These are phyloP conservation scores for Phalaenopsis equestris DNA, from an alignment of 106 monocot species.

Conservation along the genomic window DNA sequence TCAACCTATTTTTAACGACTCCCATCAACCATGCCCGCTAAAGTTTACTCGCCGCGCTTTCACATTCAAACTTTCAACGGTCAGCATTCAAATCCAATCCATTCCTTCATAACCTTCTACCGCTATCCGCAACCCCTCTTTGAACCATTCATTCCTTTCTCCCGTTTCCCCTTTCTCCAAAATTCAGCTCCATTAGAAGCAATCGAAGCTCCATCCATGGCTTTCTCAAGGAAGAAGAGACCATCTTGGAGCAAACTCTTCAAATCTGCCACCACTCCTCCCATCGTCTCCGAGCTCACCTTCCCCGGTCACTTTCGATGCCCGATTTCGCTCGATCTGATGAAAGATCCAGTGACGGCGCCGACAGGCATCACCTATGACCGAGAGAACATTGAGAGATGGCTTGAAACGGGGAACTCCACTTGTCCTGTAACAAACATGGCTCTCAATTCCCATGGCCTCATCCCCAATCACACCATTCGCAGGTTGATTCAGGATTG, in stretches of 20 bases:
- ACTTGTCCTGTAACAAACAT: slow-evolving; percentile 56
- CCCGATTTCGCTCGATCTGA: slow-evolving; percentile 79
- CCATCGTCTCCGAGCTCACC: not conserved
- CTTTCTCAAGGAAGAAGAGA: not conserved
- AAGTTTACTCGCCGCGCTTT: slow-evolving; percentile 13
- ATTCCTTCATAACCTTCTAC: not conserved
- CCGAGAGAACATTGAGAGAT: slow-evolving; percentile 65
- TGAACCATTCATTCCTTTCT: not conserved
- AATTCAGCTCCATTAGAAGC: not conserved
- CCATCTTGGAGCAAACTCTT: not conserved
- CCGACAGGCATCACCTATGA: slow-evolving; percentile 85
- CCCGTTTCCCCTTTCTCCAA: not conserved
- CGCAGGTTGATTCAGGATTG: slow-evolving; percentile 52
- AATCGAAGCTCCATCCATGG: slow-evolving; percentile 7
- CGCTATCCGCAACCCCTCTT: too few relatives aligned
- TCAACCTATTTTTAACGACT: too few relatives aligned
- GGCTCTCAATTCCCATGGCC: slow-evolving; percentile 12
- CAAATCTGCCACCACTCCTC: not conserved
- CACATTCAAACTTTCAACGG: slow-evolving; percentile 51
- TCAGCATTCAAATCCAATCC: slow-evolving; percentile 33
- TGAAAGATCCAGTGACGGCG: slow-evolving; percentile 74
- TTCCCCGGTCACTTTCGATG: slow-evolving; percentile 63
- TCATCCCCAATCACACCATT: slow-evolving; percentile 48
- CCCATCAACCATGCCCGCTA: not conserved
- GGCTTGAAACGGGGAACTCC: slow-evolving; percentile 53